Evolutionary conservation across 768 basidiomycete genomes (phyloP), one percentile per base, ranked within the genome.

Genomic region (Xanthoconium purpureum): DNA sequence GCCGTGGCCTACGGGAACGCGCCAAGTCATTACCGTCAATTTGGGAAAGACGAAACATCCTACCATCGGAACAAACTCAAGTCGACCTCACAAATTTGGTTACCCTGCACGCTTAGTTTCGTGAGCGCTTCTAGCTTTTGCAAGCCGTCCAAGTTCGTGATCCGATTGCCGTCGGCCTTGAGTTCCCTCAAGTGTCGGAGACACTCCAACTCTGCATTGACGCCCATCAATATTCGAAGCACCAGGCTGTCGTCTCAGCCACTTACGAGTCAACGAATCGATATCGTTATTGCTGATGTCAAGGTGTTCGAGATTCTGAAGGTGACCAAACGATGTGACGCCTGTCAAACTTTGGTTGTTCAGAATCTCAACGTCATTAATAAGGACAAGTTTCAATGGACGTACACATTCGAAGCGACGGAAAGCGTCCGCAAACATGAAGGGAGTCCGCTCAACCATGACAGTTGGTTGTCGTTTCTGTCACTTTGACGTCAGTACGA

Each of bases 241-340:
- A 32, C 3, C 35, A 15, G 24, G 2, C 24, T 24, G 24, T 24
- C 20, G 13, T 46, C 14, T 49, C 33, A 50, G 42, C 42, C 38
- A 85, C 91, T 74, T 72, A 96, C 92, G 92, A 47, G 79, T 81
- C 54, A 98, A 77, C 9, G 91, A 91, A 58, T 96, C 93, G 50
- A 98, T 80, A 60, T 91, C 82, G 71, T 98, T 98, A 66, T 84
- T 72, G 70, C 92, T 94, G 58, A 99, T 85, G 74, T 99, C 94
- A 66, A 99, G 80, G 65, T 82, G 84, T 73, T 94, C 92, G 40
- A 99, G 79, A 68, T 91, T 90, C 36, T 79, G 75, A 65, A 99
- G 78, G 72, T 98, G 94, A 68, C 81, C 80, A 73, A 92, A 96
- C 28, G 94, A 93, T 35, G 94, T 94, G 61, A 95, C 75, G 60